Conservation (phyloP, 176 grass and related monocot species). For the Alopecurus myosuroides region DNA sequence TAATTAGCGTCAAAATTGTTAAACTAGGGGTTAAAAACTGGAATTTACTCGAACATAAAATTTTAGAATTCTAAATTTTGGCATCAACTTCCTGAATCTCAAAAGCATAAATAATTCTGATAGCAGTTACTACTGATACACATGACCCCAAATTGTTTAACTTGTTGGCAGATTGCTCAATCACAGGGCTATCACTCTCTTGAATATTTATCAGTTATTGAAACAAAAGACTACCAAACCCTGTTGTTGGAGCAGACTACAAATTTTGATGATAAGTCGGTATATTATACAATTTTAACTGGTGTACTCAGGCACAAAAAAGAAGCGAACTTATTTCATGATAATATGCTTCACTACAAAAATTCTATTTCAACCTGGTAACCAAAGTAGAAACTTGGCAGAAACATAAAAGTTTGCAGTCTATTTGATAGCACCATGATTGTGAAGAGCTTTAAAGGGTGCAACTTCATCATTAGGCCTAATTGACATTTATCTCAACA, state of each 20-base stretch:
- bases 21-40: no score
- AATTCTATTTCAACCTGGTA: neutral
- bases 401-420: neutral
- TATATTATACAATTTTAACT: neutral
- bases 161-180: neutral
- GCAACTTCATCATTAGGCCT: neutral
- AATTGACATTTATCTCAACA: neutral
- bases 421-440: neutral
- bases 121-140: neutral
- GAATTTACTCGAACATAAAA: no score
- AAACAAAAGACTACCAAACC: neutral
- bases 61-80: neutral
- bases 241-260: neutral
- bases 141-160: neutral
- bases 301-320: neutral
- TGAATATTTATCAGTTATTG: neutral
- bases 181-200: neutral
- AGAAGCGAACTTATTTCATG: neutral
- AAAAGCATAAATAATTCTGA: neutral
- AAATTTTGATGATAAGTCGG: neutral
- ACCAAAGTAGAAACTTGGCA: neutral
- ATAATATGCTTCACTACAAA: neutral
- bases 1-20: no score
- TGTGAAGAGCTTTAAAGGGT: neutral
- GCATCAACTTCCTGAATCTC: neutral